Evolutionary conservation across 106 monocot genomes (phyloP).

Genomic region (Dendrobium officinale): DNA sequence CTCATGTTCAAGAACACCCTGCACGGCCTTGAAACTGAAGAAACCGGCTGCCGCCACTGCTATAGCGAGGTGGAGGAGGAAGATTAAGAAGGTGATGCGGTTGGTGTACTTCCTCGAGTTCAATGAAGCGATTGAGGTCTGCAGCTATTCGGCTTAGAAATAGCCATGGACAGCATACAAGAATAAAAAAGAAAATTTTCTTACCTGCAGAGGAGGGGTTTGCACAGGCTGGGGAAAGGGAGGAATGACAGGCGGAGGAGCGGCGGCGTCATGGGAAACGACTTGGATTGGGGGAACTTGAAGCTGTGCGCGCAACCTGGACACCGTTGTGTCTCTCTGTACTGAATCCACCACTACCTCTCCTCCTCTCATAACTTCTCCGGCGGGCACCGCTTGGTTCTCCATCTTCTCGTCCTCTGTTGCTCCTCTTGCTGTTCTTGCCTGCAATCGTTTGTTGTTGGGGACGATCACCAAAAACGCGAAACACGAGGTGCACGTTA

Average conservation of each 20-base stretch:
- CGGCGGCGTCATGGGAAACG: conserved; percentile 10
- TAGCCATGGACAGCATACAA: no score
- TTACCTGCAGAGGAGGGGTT: conserved; percentile 7
- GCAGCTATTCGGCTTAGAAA: no score
- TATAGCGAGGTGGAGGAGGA: conserved; percentile 54
- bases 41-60: conserved; percentile 38
- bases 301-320: conserved; percentile 27
- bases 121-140: conserved; percentile 27
- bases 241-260: conserved; percentile 5
- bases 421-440: neutral
- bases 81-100: conserved; percentile 56
- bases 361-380: neutral
- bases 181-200: no score
- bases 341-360: conserved; percentile 8
- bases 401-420: conserved; percentile 4
- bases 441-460: conserved; percentile 1
- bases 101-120: conserved; percentile 82
- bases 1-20: conserved; percentile 19
- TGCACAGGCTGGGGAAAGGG: conserved; percentile 7
- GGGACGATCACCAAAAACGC: neutral
- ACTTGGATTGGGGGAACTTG: conserved; percentile 34
- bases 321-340: conserved; percentile 10
- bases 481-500: neutral
- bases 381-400: neutral
- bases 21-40: conserved; percentile 64